Evolutionary conservation across 1,139 yeast genomes (phyloP), one percentile per base, ranked within the genome.

Genomic region (Diutina ranongensis): DNA sequence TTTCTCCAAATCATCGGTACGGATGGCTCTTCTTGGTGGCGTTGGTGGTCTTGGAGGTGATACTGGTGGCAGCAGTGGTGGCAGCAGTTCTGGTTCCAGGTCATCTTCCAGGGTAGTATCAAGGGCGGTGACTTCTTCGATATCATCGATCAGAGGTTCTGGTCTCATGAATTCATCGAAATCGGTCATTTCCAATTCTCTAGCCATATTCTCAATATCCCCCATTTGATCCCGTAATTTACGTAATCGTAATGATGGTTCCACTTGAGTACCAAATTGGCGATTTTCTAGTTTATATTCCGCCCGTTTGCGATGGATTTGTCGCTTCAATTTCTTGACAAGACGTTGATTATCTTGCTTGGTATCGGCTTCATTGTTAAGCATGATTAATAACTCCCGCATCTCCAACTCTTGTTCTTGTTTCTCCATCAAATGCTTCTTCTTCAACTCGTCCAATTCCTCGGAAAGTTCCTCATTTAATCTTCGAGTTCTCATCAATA

Each of bases 351-450:
- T 70, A 44, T 60, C 62, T 2, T 74, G 68, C 32, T 46, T 49
- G 45, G 65, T 51, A 46, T 59, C 62, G 45, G 64, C 61, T 5
- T 69, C 67, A 49, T 59, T 66, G 51, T 75, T 75, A 45, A 87
- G 64, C 69, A 84, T 73, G 47, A 89, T 72, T 48, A 86, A 68
- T 61, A 92, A 74, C 59, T 89, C 96, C 49, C 97, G 74, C 73
- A 85, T 78, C 61, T 89, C 96, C 28, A 84, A 68, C 58, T 89
- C 97, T 55, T 83, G 94, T 52, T 83, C 82, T 58, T 88, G 96
- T 55, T 85, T 81, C 52, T 86, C 95, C 16, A 75, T 59, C 44
- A 86, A 68, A 55, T 85, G 83, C 54, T 77, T 79, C 45, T 78
- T 71, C 57, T 83, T 83, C 47, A 83, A 58, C 32, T 83, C 94